Conservation (phyloP, 441 rosid genomes). For the Aquilaria agallochum region DNA sequence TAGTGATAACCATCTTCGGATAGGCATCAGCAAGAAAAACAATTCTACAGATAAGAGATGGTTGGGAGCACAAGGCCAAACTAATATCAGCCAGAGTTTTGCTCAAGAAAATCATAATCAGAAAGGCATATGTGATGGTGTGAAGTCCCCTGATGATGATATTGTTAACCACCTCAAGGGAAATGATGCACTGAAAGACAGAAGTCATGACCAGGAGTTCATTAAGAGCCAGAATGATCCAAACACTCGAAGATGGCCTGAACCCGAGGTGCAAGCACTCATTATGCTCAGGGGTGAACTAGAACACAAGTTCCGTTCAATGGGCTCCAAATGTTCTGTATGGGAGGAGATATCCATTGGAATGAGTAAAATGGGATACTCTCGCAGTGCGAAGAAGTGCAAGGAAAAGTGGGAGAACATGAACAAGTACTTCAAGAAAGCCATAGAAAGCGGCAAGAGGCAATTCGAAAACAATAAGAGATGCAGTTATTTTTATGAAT, state of each 20-base stretch:
- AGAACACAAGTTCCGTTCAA: slow-evolving; percentile 34
- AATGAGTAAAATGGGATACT: slow-evolving; percentile 57
- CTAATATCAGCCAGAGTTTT: no score
- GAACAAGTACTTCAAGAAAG: slow-evolving; percentile 63
- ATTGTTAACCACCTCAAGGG: no score
- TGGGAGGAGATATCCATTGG: slow-evolving; percentile 74
- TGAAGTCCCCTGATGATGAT: no score
- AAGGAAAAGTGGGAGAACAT: slow-evolving; percentile 91
- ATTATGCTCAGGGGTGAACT: slow-evolving; percentile 45
- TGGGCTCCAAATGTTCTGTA: slow-evolving; percentile 30
- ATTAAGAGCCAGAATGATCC: slow-evolving; percentile 9
- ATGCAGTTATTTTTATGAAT: slow-evolving; percentile 50
- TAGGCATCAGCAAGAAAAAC: slow-evolving; percentile 10
- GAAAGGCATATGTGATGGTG: no score
- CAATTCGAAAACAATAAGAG: slow-evolving; percentile 38
- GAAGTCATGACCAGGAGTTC: slow-evolving; percentile 13
- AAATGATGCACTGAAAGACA: no score
- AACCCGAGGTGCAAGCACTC: slow-evolving; percentile 72
- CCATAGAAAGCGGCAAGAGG: slow-evolving; percentile 35
- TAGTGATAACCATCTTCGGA: slow-evolving; percentile 7
- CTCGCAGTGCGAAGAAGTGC: slow-evolving; percentile 61
- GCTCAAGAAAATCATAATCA: no score
- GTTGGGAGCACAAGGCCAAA: no score
- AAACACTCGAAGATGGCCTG: slow-evolving; percentile 61
- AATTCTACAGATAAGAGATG: no score